Percentiles rank a stretch among this genome's conserved stretches.
These are phyloP conservation scores for Prunus mume DNA, from an alignment of 306 rosid genomes.

Conservation along the genomic window DNA sequence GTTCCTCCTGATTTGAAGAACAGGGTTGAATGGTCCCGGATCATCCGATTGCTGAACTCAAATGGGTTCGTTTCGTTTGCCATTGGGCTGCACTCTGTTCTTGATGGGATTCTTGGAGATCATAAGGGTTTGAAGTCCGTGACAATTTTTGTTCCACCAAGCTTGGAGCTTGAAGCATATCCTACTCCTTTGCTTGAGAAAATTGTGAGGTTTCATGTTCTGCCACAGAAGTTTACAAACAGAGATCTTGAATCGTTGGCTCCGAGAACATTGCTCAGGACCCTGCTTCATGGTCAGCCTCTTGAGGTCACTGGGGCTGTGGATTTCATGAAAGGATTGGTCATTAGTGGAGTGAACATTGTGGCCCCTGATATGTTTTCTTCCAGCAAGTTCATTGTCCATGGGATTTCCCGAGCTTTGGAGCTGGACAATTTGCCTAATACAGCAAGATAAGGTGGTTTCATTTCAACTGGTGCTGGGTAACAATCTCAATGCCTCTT, in stretches of 20 bases:
- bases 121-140: slow-evolving; percentile 22
- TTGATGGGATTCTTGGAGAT: slow-evolving; percentile 49
- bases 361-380: slow-evolving; percentile 50
- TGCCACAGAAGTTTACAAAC: slow-evolving; percentile 52
- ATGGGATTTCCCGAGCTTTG: slow-evolving; percentile 70
- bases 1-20: slow-evolving; percentile 17
- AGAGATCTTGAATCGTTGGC: slow-evolving; percentile 45
- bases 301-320: slow-evolving; percentile 46
- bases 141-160: slow-evolving; percentile 73
- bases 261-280: slow-evolving; percentile 36
- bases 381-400: slow-evolving; percentile 57
- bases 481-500: neutral
- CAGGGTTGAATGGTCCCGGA: slow-evolving; percentile 44
- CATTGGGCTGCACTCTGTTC: slow-evolving; percentile 51
- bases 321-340: slow-evolving; percentile 29
- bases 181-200: slow-evolving; percentile 41
- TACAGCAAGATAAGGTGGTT: slow-evolving; percentile 11
- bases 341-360: slow-evolving; percentile 53
- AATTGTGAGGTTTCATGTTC: slow-evolving; percentile 63
- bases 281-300: slow-evolving; percentile 37
- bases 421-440: slow-evolving; percentile 24
- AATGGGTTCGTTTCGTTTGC: slow-evolving; percentile 51
- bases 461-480: neutral
- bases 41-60: slow-evolving; percentile 48
- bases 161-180: slow-evolving; percentile 32